Percentiles rank a stretch among this genome's conserved stretches.
These are phyloP conservation scores for Adansonia digitata DNA, from an alignment of 345 rosid species.

Conservation along the genomic window DNA sequence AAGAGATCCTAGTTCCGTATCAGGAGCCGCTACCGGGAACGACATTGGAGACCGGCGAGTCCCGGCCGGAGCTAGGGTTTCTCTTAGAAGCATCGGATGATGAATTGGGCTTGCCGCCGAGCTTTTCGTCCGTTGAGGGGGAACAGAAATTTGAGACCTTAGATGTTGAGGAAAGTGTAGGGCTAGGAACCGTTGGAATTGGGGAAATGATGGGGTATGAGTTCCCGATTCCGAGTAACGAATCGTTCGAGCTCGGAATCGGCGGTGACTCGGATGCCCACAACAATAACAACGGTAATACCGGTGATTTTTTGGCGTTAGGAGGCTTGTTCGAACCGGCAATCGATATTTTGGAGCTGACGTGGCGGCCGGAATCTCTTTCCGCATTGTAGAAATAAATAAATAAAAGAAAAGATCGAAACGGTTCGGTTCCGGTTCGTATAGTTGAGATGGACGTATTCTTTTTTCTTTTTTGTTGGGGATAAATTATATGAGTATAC, in stretches of 20 bases:
- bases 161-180: neutral
- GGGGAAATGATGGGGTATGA: neutral
- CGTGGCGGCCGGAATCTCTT: neutral
- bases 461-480: too few species aligned
- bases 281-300: neutral
- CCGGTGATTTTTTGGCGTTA: neutral
- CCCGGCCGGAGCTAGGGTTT: neutral
- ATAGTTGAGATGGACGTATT: too few species aligned
- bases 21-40: neutral
- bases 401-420: too few species aligned
- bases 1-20: neutral
- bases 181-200: neutral
- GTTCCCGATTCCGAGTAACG: neutral
- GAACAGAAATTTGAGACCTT: too few species aligned
- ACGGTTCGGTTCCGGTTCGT: neutral
- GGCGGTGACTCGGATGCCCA: neutral
- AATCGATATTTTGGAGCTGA: neutral
- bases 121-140: neutral
- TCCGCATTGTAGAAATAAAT: neutral
- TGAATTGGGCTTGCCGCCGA: neutral
- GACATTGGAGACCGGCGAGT: neutral
- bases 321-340: neutral
- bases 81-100: neutral
- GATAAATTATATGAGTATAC: too few species aligned
- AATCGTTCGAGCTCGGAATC: neutral